Base-by-base conservation (phyloP, 2,329 filamentous ascomycete species). In the Cladosporium phlei region DNA sequence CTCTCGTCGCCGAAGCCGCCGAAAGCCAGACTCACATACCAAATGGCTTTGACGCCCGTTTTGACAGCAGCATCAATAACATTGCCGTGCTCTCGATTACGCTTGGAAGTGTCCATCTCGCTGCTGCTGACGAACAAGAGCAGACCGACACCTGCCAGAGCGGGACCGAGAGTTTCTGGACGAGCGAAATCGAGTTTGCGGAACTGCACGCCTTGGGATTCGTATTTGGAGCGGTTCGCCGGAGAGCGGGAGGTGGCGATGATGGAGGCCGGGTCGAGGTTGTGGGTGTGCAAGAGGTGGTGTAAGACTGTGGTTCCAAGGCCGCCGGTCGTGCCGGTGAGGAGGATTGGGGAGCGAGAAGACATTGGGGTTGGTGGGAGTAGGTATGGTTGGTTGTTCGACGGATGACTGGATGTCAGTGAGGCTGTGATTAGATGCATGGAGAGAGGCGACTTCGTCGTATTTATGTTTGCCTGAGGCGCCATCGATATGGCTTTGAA, bases 1-100 rank as follows among this genome's bases (percentile, higher is more conserved):
- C 49, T 52, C 9, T 35, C 54, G 5, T 66, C 55, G 11, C 66
- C 64, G 5, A 40, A 54, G 2, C 72, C 71, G 4, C 66, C 78
- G 50, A 80, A 80, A 9, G 68, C 78, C 2, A 82, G 70, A 9
- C 76, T 79, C 6, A 75, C 74, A 65, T 82, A 82, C 60, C 76
- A 75, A n/a, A 82, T 69, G 53, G 76, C 71, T 42, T 63, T 63
- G 2, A 82, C 75, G 16, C 75, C 75, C 0, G 69, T 73, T 6
- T 60, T 59, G n/a, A 66, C 65, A 1, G 79, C 78, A 2, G 75
- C 74, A 45, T 77, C 69, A 30, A 82, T 72, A 14, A 76, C 78
- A 3, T 64, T 58, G 38, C 55, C 56, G 50, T 77, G 73, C 44
- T 66, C 69, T 46, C 61, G 52, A 58, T 34, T 52, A 24, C 53